Base-by-base conservation (phyloP, 2,329 filamentous ascomycete species). In the Apiospora malaysiana region DNA sequence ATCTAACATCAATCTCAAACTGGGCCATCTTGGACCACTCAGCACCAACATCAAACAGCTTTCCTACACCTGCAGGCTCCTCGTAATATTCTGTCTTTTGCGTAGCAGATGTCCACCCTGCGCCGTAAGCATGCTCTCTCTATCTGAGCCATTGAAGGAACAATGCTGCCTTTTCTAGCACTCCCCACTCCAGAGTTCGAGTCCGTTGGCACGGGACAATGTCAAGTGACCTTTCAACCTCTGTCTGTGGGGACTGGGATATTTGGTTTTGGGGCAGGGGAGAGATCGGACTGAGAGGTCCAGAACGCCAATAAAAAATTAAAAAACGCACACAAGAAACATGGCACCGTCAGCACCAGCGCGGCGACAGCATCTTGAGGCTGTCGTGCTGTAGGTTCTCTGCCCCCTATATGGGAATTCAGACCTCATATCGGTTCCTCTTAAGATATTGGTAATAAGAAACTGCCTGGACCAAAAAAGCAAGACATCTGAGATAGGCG, bases 101-200 rank as follows among this genome's bases (percentile, higher is more conserved):
- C n/a, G n/a, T n/a, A n/a, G n/a, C n/a, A n/a, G 27, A 37, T 32
- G 51, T 27, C 51, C 51, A 59, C 51, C n/a, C 27, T 59, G 51
- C 27, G 40, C 40, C 18, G 56, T 63, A 63, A 63, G 56, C 56
- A 63, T 63, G 32, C 56, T 63, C 27, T 37, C 32, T 63, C 9
- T 46, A 37, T 63, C 56, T 40, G 21, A 32, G 32, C 32, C 32
- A 63, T n/a, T 63, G 56, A 63, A 63, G 56, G 32, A 63, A 63
- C 56, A 63, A 40, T 63, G 56, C 32, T 63, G 56, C 66, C 66
- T 47, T 47, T 25, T 68, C 66, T 37, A 68, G 66, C 25, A 45
- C 66, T 47, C 66, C 42, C 66, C 66, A 68, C 66, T 47, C 45
- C 66, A 68, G 66, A 68, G 66, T 68, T 68, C 66, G 66, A 47